phyloP scores from a whole-genome alignment of 1,284 basidiomycete species.

The Sporisorium reilianum region DNA sequence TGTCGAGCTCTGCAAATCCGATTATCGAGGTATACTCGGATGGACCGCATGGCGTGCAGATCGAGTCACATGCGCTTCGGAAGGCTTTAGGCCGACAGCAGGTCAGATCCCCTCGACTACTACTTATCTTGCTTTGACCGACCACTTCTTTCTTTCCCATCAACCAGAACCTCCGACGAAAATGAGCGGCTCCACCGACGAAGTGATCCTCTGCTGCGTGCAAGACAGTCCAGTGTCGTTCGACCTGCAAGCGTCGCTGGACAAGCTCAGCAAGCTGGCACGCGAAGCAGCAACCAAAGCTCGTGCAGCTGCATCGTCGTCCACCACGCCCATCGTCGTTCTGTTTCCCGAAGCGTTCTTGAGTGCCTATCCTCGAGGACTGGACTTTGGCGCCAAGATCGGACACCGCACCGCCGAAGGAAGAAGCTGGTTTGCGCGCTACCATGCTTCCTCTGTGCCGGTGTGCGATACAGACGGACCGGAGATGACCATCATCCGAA shows the following conservation, averaged over 20 bases:
- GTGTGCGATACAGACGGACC: constrained; percentile 45
- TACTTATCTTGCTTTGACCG: background rate
- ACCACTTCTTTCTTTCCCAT: background rate
- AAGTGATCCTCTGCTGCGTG: constrained; percentile 46
- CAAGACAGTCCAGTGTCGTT: constrained; percentile 52
- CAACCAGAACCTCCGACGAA: background rate
- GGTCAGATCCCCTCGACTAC: background rate
- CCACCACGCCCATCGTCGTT: constrained; percentile 70
- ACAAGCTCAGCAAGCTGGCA: constrained; percentile 48
- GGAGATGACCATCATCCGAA: constrained; percentile 38
- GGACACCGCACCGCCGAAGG: constrained; percentile 49
- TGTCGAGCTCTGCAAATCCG: background rate
- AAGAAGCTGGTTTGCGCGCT: constrained; percentile 48
- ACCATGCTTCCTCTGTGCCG: constrained; percentile 43
- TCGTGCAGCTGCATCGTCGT: constrained; percentile 16
- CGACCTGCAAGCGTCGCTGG: constrained; percentile 41
- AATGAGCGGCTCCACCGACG: constrained; percentile 18
- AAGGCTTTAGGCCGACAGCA: background rate
- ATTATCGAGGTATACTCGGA: background rate
- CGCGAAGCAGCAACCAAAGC: constrained; percentile 39
- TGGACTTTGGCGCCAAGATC: constrained; percentile 57
- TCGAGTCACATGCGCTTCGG: background rate
- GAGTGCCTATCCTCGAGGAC: constrained; percentile 68
- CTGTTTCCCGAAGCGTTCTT: constrained; percentile 81
- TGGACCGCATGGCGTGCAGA: no score